These are phyloP conservation scores for Xylariaceae sp. DNA, from an alignment of 2,329 filamentous ascomycete genomes.

Conservation along the genomic window DNA sequence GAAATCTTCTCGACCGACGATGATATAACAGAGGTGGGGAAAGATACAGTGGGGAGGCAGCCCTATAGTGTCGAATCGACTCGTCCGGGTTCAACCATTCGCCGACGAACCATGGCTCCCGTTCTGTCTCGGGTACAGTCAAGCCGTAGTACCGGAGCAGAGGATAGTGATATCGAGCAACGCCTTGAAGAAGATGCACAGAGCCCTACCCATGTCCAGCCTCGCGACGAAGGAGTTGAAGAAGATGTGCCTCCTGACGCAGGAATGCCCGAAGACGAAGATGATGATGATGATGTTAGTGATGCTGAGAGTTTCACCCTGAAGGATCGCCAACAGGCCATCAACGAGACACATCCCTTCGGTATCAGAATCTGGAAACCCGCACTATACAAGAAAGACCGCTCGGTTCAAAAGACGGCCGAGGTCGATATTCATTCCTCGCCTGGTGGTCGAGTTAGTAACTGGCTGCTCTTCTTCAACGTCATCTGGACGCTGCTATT, in stretches of 20 bases:
- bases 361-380: constrained; percentile 99
- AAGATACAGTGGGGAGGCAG: constrained; percentile 59
- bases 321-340: constrained; percentile 94
- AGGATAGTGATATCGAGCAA: constrained; percentile 43
- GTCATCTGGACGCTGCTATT: constrained; percentile 88
- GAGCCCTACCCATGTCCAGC: constrained; percentile 32
- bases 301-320: constrained; percentile 98
- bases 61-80: constrained; percentile 40
- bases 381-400: constrained; percentile 94
- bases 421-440: constrained; percentile 97
- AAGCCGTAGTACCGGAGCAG: constrained; percentile 40
- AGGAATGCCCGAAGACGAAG: constrained; percentile 55
- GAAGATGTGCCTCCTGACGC: constrained; percentile 31
- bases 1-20: constrained; percentile 93
- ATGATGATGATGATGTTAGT: constrained; percentile 75
- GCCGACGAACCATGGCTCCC: constrained; percentile 45
- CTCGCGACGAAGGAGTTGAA: constrained; percentile 48
- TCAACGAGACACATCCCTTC: constrained; percentile 98
- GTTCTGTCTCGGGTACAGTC: constrained; percentile 53
- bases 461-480: constrained; percentile 87
- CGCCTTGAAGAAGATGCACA: constrained; percentile 42
- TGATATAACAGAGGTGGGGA: constrained; percentile 79
- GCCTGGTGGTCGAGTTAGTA: constrained; percentile 84
- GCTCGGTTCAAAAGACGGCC: constrained; percentile 94
- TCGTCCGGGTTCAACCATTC: constrained; percentile 48